These are phyloP conservation scores for Myriosclerotinia duriaeana DNA, from an alignment of 2,329 filamentous ascomycete genomes.

Conservation along the genomic window DNA sequence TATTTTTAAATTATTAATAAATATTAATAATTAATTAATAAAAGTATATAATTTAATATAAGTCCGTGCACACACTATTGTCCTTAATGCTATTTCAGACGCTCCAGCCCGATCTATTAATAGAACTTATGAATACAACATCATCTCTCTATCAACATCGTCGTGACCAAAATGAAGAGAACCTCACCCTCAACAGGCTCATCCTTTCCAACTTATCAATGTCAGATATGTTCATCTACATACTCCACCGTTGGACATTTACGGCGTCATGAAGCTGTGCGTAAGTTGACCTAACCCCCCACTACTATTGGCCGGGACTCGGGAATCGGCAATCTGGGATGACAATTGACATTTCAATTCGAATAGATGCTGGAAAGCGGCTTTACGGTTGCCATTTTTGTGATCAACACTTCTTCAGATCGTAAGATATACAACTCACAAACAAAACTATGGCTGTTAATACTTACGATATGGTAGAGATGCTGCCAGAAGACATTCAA, in stretches of 20 bases:
- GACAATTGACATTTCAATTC: neutral
- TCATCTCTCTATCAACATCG: neutral
- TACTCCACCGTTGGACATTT: conserved; percentile 21
- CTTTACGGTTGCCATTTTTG: conserved; percentile 15
- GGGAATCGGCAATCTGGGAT: neutral
- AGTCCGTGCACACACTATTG: too few relatives aligned
- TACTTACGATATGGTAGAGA: conserved; percentile 12
- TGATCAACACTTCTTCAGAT: conserved; percentile 19
- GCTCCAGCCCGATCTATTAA: too few relatives aligned
- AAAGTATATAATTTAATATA: too few relatives aligned
- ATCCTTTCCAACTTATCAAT: conserved; percentile 18
- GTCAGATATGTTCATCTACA: conserved; percentile 17
- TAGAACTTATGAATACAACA: neutral
- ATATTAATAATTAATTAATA: too few relatives aligned
- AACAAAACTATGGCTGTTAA: neutral
- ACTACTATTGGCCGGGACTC: neutral
- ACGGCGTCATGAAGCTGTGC: conserved; percentile 21
- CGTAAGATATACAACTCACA: neutral
- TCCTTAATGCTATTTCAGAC: too few relatives aligned
- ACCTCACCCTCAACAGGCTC: neutral
- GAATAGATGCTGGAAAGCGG: conserved; percentile 12
- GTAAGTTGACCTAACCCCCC: neutral
- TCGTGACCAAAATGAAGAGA: conserved; percentile 16
- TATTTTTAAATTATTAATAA: too few relatives aligned
- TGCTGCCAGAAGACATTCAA: conserved; percentile 21